Base-by-base conservation (phyloP, 352 stramenopile species). In the Peronospora destructor region DNA sequence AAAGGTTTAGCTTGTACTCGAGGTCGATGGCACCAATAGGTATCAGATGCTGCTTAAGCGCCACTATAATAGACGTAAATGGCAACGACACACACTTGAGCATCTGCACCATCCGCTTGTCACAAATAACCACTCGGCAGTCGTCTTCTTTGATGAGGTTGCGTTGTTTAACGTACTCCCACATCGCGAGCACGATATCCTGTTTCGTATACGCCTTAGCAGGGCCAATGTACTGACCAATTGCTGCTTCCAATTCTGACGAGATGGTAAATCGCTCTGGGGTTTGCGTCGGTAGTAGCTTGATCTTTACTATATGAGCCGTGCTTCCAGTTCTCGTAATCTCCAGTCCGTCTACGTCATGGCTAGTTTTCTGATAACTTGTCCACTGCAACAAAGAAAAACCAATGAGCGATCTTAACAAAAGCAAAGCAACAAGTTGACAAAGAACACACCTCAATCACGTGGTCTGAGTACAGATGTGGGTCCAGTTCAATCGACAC, bases 111-210 rank as follows among this genome's bases (percentile, higher is more conserved):
- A 89, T 62, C 43, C 61, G 69, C 0, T 66, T 56, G 34, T 89
- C 78, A 43, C 76, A 87, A 12, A 78, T 48, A 28, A 84, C 72
- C 26, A 89, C 72, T 16, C 78, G 73, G 43, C 75, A 89, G 60
- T 89, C 78, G 49, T 89, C 78, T n/a, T 77, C 69, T 48, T 90
- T 87, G 62, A 90, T 87, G 25, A 87, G 64, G 42, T 87, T 82
- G 23, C 57, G 60, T 37, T 65, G 57, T 51, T 90, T 90, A 56
- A 90, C 83, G 61, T 87, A 90, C 53, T 85, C 67, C 78, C 78
- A 90, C 45, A 67, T 71, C 9, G 71, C 78, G 67, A 90, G 64
- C 43, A 90, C 54, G 33, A 90, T 84, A 56, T 81, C 70, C 25
- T 78, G 70, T 60, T 90, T 90, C 29, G 64, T 83, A 49, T 70